Base-by-base conservation (phyloP, 805 yeast species). In the Metschnikowia shivogae region DNA sequence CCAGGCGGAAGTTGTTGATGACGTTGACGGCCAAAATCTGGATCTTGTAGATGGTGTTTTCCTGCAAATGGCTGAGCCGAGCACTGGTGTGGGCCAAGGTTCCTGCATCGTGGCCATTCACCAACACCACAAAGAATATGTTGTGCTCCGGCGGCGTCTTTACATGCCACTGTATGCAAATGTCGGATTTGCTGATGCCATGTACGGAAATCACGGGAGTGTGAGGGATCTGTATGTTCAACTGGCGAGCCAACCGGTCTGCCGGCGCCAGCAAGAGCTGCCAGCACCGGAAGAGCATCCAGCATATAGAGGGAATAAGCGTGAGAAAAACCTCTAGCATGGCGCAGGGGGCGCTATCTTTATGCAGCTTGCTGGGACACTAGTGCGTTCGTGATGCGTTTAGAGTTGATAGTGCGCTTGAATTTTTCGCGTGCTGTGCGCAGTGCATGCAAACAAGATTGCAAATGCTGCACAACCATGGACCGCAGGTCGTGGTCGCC, bases 151-250 rank as follows among this genome's bases (percentile, higher is more conserved):
- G 37, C 27, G 9, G 26, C 14, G 45, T 45, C 45, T 64, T 64
- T 19, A 68, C 59, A 63, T 54, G 50, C 51, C 86, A 81, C 54
- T 79, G 86, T 28, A 81, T 46, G 22, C 70, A 71, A 32, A 78
- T 74, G 24, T 76, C 62, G 7, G 63, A 55, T 30, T 65, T 61
- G 5, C 76, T 70, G 39, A 81, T 73, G 51, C 73, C 71, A 54
- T 80, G 85, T 6, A 81, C 70, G 40, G 82, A 78, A 12, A 81
- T 65, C 37, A 64, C 61, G 3, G 84, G 84, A 6, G 77, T 67
- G 44, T 70, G 74, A 4, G 87, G 87, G 29, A 81, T 75, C 26
- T 74, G 75, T 17, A 80, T 70, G 50, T 73, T 70, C 34, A 81
- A 60, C 29, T 69, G 68, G 42, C 66, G 67, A 28, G 78, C 68